Percentiles rank a stretch among this genome's conserved stretches.
These are phyloP conservation scores for Neobulgaria alba DNA, from an alignment of 2,329 filamentous ascomycete species.

Conservation along the genomic window DNA sequence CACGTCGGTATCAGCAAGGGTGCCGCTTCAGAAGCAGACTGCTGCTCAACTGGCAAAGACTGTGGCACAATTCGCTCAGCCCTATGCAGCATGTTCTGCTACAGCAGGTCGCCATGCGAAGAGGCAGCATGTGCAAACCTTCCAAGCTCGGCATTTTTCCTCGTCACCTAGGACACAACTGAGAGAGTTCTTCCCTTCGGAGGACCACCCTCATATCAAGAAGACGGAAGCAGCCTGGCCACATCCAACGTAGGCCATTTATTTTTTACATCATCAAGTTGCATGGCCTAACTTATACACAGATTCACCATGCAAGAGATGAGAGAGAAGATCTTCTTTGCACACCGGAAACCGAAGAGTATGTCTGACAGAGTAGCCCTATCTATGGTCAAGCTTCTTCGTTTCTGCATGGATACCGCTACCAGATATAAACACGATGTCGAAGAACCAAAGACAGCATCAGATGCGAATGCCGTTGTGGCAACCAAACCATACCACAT, in stretches of 20 bases:
- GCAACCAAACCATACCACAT: constrained; percentile 55
- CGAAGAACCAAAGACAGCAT: constrained; percentile 30
- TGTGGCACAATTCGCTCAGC: constrained; percentile 19
- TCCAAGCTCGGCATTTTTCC: constrained; percentile 20
- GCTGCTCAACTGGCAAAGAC: constrained; percentile 22
- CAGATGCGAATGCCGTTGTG: constrained; percentile 32
- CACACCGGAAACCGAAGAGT: constrained; percentile 65
- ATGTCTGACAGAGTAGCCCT: constrained; percentile 74
- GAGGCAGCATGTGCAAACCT: constrained; percentile 7
- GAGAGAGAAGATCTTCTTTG: constrained; percentile 57
- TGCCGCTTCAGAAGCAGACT: constrained; percentile 19
- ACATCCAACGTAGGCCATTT: constrained; percentile 25
- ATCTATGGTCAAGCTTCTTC: constrained; percentile 62
- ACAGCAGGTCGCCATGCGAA: constrained; percentile 12
- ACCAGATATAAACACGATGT: constrained; percentile 72
- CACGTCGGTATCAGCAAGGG: constrained; percentile 19
- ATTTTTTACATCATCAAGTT: background rate
- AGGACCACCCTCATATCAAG: constrained; percentile 38
- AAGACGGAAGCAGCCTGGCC: constrained; percentile 59
- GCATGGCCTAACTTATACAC: constrained; percentile 1
- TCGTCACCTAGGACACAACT: constrained; percentile 21
- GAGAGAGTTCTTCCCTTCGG: constrained; percentile 26
- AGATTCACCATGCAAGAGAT: constrained; percentile 75
- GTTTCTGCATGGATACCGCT: constrained; percentile 72
- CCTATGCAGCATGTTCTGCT: constrained; percentile 11